Evolutionary conservation across 768 basidiomycete genomes (phyloP).

Genomic region (Rhodotorula taiwanensis): DNA sequence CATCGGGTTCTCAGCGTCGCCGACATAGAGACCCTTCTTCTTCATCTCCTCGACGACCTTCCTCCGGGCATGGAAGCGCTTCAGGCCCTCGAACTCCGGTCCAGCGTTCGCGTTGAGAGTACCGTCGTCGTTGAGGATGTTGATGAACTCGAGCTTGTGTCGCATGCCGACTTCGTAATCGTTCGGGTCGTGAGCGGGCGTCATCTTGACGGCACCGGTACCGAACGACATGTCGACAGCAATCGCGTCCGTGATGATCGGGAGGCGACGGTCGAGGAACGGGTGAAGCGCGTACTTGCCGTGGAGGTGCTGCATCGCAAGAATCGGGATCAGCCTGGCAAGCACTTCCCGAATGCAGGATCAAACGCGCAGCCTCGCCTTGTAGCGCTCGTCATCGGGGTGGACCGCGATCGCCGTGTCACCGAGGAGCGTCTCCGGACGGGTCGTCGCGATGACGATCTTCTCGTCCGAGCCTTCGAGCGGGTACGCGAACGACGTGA

Average conservation of each 20-base stretch:
- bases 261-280: conserved; percentile 75
- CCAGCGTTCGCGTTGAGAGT: conserved; percentile 89
- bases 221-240: conserved; percentile 89
- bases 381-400: conserved; percentile 84
- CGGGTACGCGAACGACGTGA: conserved; percentile 91
- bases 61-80: conserved; percentile 85
- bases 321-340: not conserved
- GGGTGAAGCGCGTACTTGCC: conserved; percentile 76
- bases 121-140: conserved; percentile 91
- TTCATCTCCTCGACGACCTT: conserved; percentile 76
- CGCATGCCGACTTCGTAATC: conserved; percentile 90
- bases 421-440: conserved; percentile 97
- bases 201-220: conserved; percentile 98
- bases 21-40: conserved; percentile 75
- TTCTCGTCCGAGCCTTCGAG: conserved; percentile 84
- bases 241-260: conserved; percentile 77
- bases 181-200: conserved; percentile 93
- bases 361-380: conserved; percentile 46
- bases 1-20: conserved; percentile 95
- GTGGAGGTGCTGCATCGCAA: conserved; percentile 63
- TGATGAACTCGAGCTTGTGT: conserved; percentile 85
- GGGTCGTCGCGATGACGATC: conserved; percentile 90
- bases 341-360: not conserved
- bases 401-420: conserved; percentile 97
- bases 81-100: conserved; percentile 68